Conservation (phyloP, 2,329 filamentous ascomycete genomes). For the Aspergillus jensenii region DNA sequence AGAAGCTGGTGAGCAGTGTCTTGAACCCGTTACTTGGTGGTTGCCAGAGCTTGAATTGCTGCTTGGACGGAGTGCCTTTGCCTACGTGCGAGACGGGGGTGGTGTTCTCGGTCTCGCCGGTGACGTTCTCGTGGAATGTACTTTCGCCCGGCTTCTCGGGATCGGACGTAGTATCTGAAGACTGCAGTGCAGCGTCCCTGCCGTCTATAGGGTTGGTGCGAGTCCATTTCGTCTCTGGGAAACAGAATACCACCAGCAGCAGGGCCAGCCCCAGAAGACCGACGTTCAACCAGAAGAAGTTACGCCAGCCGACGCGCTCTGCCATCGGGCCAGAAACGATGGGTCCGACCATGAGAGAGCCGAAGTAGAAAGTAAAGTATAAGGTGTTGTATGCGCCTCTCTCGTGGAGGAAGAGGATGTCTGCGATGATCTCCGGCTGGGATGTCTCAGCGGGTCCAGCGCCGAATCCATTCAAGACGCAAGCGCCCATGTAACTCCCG, state of each 20-base stretch:
- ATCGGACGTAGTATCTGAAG: constrained; percentile 3
- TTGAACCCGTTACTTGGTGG: constrained; percentile 44
- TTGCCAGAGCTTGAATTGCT: constrained; percentile 58
- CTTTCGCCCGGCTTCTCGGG: constrained; percentile 18
- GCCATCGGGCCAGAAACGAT: constrained; percentile 64
- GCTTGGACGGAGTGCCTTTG: constrained; percentile 54
- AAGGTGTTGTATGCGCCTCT: constrained; percentile 62
- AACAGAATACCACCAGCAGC: constrained; percentile 57
- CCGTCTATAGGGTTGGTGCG: constrained; percentile 39
- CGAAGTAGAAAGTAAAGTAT: constrained; percentile 65
- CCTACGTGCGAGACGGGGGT: constrained; percentile 52
- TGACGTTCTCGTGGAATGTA: constrained; percentile 13
- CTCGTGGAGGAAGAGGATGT: constrained; percentile 65
- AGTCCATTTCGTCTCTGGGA: constrained; percentile 64
- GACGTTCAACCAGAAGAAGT: constrained; percentile 67
- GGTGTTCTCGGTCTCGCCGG: too few species aligned
- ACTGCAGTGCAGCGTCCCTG: not conserved
- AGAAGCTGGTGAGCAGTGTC: constrained; percentile 55
- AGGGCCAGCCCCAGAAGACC: constrained; percentile 52
- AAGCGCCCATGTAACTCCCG: constrained; percentile 64
- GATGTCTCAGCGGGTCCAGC: constrained; percentile 64
- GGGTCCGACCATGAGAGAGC: constrained; percentile 59
- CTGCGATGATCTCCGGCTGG: constrained; percentile 63
- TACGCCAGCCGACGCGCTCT: constrained; percentile 58
- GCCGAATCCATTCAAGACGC: constrained; percentile 61